Conservation (phyloP, 2,329 filamentous ascomycete species). For the Cryphonectria carpinicola region DNA sequence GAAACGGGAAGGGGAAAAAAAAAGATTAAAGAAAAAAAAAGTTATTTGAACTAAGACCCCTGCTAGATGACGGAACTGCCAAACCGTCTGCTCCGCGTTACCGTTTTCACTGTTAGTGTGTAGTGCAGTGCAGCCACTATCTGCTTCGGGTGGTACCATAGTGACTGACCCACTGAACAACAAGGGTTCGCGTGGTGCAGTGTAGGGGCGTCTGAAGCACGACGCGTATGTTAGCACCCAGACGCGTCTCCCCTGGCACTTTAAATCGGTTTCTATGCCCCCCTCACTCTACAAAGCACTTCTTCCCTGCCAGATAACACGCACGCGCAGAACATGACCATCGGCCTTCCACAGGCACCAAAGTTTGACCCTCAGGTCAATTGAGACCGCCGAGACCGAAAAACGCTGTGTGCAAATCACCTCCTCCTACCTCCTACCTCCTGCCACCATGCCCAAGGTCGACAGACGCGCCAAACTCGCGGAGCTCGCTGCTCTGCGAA, state of each 20-base stretch:
- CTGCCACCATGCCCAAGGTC: constrained; percentile 47
- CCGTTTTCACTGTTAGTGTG: not conserved
- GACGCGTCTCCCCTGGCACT: constrained; percentile 28
- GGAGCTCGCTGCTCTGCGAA: constrained; percentile 81
- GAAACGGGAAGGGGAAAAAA: not conserved
- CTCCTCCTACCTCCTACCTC: constrained; percentile 16
- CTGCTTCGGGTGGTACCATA: not conserved
- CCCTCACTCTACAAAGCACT: constrained; percentile 6
- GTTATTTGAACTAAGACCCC: not conserved
- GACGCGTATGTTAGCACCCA: constrained; percentile 19
- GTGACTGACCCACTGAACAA: not conserved
- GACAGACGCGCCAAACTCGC: constrained; percentile 62
- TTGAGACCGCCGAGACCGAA: not conserved
- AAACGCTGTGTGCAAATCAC: not conserved
- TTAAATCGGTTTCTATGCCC: constrained; percentile 25
- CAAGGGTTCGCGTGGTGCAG: constrained; percentile 30
- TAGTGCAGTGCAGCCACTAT: not conserved
- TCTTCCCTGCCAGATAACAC: constrained; percentile 16
- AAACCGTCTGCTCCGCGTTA: not conserved
- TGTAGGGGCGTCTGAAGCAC: constrained; percentile 7
- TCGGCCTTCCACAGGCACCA: constrained; percentile 10
- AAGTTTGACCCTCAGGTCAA: constrained; percentile 12
- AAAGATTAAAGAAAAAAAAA: not conserved
- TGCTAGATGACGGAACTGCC: not conserved
- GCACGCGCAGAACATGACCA: constrained; percentile 22